A percentile compares a stretch with the other conserved stretches of the same genome.
Evolutionary conservation across 202 grass and related monocot species (phyloP).

Genomic region (Panicum virgatum): DNA sequence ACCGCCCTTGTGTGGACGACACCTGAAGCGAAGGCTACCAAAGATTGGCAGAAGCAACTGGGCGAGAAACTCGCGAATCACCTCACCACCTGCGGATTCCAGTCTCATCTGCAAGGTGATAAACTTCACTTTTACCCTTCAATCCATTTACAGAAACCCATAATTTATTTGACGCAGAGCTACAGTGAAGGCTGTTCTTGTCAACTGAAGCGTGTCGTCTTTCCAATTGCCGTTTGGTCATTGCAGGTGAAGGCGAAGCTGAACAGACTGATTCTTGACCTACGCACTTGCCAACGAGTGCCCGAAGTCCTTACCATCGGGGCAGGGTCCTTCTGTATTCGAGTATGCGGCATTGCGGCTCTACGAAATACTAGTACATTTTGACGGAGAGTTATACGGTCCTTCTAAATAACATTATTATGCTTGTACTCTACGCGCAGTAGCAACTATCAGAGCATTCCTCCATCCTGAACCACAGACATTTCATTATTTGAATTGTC

Average conservation of each 20-base stretch:
- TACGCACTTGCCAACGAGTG: neutral
- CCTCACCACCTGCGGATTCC: constrained; percentile 73
- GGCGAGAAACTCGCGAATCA: constrained; percentile 70
- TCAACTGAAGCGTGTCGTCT: neutral
- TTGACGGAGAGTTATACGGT: neutral
- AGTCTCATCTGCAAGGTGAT: constrained; percentile 57
- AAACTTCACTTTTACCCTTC: neutral
- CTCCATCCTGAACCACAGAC: neutral
- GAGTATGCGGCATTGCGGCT: neutral
- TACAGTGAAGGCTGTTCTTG: neutral
- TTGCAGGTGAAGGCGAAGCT: constrained; percentile 36
- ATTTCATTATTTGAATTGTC: neutral
- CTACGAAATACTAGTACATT: neutral
- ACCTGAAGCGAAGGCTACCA: constrained; percentile 45
- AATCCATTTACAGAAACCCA: neutral
- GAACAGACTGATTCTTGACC: neutral
- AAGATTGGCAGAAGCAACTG: constrained; percentile 69
- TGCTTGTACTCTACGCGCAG: neutral
- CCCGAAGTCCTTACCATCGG: neutral
- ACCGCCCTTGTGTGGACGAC: constrained; percentile 55
- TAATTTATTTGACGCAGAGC: neutral
- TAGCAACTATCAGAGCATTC: neutral
- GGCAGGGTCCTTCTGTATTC: neutral
- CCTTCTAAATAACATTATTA: neutral
- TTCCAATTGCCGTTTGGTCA: neutral